A percentile compares a stretch with the other conserved stretches of the same genome.
phyloP scores from a whole-genome alignment of 768 basidiomycete species.

The Naematelia aurantialba region DNA sequence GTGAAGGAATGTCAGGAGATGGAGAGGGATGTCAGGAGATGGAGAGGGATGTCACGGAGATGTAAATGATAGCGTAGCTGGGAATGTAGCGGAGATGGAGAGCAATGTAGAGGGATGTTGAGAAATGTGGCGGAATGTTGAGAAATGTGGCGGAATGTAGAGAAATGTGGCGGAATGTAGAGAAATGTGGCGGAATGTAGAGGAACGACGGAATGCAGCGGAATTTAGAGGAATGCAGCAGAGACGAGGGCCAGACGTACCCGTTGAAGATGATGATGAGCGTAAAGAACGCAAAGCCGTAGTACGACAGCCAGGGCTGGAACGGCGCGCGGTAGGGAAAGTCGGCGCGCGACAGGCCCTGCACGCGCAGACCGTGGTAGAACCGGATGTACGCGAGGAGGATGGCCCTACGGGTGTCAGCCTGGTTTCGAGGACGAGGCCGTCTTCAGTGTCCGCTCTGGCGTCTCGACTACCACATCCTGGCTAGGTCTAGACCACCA shows the following conservation, averaged over 20 bases:
- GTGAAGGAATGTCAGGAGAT: no score
- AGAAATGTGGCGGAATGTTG: no score
- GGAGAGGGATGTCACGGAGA: no score
- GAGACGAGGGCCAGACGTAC: constrained; percentile 49
- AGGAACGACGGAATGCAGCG: no score
- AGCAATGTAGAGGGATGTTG: no score
- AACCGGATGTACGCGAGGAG: constrained; percentile 42
- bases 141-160: no score
- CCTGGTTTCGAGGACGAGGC: neutral
- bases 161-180: no score
- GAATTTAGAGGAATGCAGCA: neutral
- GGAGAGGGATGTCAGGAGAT: no score
- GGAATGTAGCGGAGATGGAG: no score
- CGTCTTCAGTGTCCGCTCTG: no score
- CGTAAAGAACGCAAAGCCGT: constrained; percentile 46
- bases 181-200: no score
- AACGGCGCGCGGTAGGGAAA: constrained; percentile 50
- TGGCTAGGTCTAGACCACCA: neutral
- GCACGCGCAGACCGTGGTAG: constrained; percentile 48
- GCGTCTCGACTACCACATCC: neutral
- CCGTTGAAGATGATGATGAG: constrained; percentile 43
- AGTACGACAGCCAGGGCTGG: constrained; percentile 49
- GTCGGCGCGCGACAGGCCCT: constrained; percentile 42
- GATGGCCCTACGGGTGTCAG: constrained; percentile 27
- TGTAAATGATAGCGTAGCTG: no score